Base-by-base conservation (phyloP, 352 stramenopile genomes). In the Globisporangium perplexum region DNA sequence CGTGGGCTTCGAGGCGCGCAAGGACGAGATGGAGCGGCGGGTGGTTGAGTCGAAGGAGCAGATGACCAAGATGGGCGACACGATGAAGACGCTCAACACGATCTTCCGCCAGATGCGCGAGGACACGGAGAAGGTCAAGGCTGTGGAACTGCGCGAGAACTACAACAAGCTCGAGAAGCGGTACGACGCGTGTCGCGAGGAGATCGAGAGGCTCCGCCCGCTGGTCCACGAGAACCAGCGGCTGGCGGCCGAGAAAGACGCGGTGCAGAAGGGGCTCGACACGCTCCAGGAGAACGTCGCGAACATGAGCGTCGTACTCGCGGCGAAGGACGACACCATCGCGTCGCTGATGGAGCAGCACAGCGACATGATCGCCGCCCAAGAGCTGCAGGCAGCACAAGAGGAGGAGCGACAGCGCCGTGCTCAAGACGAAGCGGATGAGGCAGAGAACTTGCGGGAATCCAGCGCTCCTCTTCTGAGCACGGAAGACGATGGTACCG, bases 101-200 rank as follows among this genome's bases (percentile, higher is more conserved):
- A 95, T 98, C 28, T 98, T 98, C 51, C 68, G 83, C 2, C 88
- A 97, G 38, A 98, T 98, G 87, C 90, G 95, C 14, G 74, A 91
- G 42, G 88, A 98, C 47, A 92, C 74, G 0, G 86, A 96, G 35
- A 90, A 90, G 26, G 74, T 96, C 23, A 93, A 92, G 26, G 89
- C 86, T 2, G 69, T 93, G 2, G 91, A 98, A 43, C 68, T 97
- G 10, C 76, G 80, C 12, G 86, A 96, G 42, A 85, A 76, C 49
- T 91, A 78, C 57, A 50, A 55, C 28, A 89, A 77, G 44, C 66
- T 97, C 0, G 77, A 95, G 51, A 79, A 86, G 18, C 85, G 86
- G 55, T 75, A 72, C 41, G 74, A 88, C 2, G 47, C 69, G 15
- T 65, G 61, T 24, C 68, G 69, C 14, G 80, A 89, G 23, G 77